These are phyloP conservation scores for Metschnikowia aberdeeniae DNA, from an alignment of 805 yeast species.

Conservation along the genomic window DNA sequence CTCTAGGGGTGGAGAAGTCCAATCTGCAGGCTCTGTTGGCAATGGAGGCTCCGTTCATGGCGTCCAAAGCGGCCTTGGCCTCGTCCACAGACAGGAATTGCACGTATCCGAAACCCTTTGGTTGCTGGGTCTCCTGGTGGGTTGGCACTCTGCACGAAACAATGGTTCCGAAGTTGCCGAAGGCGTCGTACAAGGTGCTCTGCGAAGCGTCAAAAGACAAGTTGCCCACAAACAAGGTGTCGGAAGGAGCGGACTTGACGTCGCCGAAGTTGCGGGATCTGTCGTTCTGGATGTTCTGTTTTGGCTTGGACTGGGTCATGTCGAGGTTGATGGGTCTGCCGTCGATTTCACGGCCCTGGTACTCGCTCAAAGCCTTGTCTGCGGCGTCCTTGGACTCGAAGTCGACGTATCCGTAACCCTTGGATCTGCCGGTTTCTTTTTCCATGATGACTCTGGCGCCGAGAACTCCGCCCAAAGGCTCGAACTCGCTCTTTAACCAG, in stretches of 20 bases:
- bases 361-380: constrained; percentile 76
- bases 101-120: constrained; percentile 98
- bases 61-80: constrained; percentile 84
- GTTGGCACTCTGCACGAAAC: constrained; percentile 94
- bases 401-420: constrained; percentile 98
- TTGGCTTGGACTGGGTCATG: constrained; percentile 82
- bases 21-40: constrained; percentile 93
- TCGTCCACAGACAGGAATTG: constrained; percentile 85
- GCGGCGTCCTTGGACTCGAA: constrained; percentile 75
- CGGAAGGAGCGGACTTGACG: constrained; percentile 86
- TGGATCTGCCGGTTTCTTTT: constrained; percentile 85
- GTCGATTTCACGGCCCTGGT: constrained; percentile 92
- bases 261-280: constrained; percentile 92
- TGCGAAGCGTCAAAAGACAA: constrained; percentile 86
- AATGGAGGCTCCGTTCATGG: constrained; percentile 82
- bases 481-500: constrained; percentile 87
- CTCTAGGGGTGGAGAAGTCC: constrained; percentile 92
- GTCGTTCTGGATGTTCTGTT: constrained; percentile 53
- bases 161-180: constrained; percentile 76
- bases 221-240: constrained; percentile 94
- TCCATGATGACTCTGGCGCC: constrained; percentile 93
- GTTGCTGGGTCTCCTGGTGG: constrained; percentile 97
- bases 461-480: constrained; percentile 72
- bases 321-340: constrained; percentile 96
- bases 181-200: constrained; percentile 69